phyloP scores from a whole-genome alignment of 192 early-diverging fungal species.

The Coemansia sp. region DNA sequence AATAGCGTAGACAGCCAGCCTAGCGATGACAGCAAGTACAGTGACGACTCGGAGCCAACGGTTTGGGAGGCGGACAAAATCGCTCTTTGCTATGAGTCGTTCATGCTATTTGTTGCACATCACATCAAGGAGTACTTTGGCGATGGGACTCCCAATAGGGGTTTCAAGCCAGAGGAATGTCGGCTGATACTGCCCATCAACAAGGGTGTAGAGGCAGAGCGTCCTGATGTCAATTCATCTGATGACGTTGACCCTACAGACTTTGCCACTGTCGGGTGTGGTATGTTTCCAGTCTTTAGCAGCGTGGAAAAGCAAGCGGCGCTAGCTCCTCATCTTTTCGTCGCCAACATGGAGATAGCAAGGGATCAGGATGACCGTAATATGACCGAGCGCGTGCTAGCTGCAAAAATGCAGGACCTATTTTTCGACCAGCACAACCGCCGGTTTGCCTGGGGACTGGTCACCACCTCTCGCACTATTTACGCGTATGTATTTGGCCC shows the following conservation, averaged over 20 bases:
- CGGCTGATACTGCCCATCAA: not conserved
- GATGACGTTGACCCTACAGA: not conserved
- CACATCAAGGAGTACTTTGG: not conserved
- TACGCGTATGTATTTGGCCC: not conserved
- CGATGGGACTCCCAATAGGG: too few species aligned
- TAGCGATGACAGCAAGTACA: not conserved
- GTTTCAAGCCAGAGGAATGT: not conserved
- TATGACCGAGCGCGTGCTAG: not conserved
- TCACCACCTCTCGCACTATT: not conserved
- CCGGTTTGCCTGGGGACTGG: constrained; percentile 25
- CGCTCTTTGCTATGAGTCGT: not conserved
- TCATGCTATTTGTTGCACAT: not conserved
- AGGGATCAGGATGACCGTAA: not conserved
- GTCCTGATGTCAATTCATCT: not conserved
- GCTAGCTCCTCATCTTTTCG: not conserved
- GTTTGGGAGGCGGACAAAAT: not conserved
- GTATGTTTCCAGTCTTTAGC: not conserved
- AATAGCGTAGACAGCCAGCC: not conserved
- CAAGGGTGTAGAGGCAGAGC: not conserved
- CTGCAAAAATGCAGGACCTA: not conserved
- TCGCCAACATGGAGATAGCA: not conserved
- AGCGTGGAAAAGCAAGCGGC: not conserved
- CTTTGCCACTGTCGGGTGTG: not conserved
- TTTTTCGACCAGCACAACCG: constrained; percentile 14
- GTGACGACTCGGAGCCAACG: not conserved